Percentiles rank a stretch among this genome's conserved stretches.
Evolutionary conservation across 2,329 filamentous ascomycete genomes (phyloP).

Genomic region (Xylaria arbuscula): DNA sequence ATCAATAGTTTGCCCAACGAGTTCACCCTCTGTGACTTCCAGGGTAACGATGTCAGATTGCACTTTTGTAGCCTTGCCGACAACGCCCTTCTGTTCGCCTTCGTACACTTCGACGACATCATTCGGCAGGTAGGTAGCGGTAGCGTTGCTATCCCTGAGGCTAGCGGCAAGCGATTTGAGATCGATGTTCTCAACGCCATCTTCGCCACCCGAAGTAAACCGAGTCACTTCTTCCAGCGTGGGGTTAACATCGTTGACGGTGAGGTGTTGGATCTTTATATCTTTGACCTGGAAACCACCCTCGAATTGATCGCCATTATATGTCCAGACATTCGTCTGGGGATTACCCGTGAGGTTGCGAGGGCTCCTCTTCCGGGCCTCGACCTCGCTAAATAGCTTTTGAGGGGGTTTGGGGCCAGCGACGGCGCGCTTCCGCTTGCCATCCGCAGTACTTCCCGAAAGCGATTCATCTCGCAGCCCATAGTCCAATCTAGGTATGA

Average conservation of each 20-base stretch:
- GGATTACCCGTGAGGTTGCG: slow-evolving; percentile 72
- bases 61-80: slow-evolving; percentile 86
- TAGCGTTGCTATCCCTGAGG: slow-evolving; percentile 83
- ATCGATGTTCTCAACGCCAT: slow-evolving; percentile 94
- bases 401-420: slow-evolving; percentile 81
- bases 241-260: slow-evolving; percentile 91
- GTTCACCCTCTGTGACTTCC: slow-evolving; percentile 82
- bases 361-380: slow-evolving; percentile 88
- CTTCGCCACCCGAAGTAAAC: slow-evolving; percentile 87
- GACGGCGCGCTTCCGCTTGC: slow-evolving; percentile 82
- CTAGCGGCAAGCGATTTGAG: slow-evolving; percentile 90
- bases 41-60: slow-evolving; percentile 93
- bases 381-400: slow-evolving; percentile 89
- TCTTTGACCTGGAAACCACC: slow-evolving; percentile 95
- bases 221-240: slow-evolving; percentile 95
- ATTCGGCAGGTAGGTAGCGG: slow-evolving; percentile 87
- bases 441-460: slow-evolving; percentile 60
- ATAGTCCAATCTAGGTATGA: slow-evolving; percentile 93
- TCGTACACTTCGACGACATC: slow-evolving; percentile 97
- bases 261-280: slow-evolving; percentile 86
- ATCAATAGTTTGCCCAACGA: slow-evolving; percentile 86
- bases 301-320: slow-evolving; percentile 88
- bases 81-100: slow-evolving; percentile 92
- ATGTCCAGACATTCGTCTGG: slow-evolving; percentile 84
- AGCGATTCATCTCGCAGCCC: slow-evolving; percentile 81